A percentile compares a stretch with the other conserved stretches of the same genome.
Conservation (phyloP, 2,329 filamentous ascomycete genomes). For the Alternaria conjuncta region DNA sequence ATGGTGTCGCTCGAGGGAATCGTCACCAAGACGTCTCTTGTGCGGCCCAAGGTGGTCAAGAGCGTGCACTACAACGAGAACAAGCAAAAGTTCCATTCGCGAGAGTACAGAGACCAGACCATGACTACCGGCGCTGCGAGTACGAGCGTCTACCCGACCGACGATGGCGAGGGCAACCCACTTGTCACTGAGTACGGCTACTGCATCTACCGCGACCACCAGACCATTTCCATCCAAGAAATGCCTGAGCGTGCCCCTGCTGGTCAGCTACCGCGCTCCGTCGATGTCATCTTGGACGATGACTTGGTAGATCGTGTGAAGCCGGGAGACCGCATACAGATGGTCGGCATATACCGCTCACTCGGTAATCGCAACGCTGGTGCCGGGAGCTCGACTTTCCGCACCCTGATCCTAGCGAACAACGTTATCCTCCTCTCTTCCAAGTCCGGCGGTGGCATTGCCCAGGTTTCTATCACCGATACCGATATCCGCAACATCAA, state of each 20-base stretch:
- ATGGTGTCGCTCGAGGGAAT: conserved; percentile 99
- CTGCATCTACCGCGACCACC: conserved; percentile 93
- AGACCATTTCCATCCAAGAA: conserved; percentile 97
- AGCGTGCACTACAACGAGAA: conserved; percentile 95
- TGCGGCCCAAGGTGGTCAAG: conserved; percentile 96
- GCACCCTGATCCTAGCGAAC: conserved; percentile 91
- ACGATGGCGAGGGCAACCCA: conserved; percentile 92
- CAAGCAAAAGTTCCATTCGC: conserved; percentile 83
- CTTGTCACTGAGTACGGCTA: conserved; percentile 95
- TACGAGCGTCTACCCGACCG: conserved; percentile 90
- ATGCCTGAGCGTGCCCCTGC: conserved; percentile 98
- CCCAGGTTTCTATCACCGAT: conserved; percentile 90
- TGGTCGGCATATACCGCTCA: conserved; percentile 95
- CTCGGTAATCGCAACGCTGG: conserved; percentile 93
- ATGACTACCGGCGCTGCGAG: conserved; percentile 90
- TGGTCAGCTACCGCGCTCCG: conserved; percentile 90
- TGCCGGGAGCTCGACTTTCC: conserved; percentile 90
- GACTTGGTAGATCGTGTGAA: conserved; percentile 95
- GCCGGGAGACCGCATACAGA: conserved; percentile 92
- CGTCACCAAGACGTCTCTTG: conserved; percentile 93
- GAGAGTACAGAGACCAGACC: conserved; percentile 94
- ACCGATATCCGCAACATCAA: conserved; percentile 99
- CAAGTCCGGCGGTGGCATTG: conserved; percentile 93
- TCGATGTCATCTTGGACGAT: conserved; percentile 96
- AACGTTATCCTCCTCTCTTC: conserved; percentile 94